Evolutionary conservation across 179 eudicot genomes (phyloP).

Genomic region (Sideroxylon spinosum): DNA sequence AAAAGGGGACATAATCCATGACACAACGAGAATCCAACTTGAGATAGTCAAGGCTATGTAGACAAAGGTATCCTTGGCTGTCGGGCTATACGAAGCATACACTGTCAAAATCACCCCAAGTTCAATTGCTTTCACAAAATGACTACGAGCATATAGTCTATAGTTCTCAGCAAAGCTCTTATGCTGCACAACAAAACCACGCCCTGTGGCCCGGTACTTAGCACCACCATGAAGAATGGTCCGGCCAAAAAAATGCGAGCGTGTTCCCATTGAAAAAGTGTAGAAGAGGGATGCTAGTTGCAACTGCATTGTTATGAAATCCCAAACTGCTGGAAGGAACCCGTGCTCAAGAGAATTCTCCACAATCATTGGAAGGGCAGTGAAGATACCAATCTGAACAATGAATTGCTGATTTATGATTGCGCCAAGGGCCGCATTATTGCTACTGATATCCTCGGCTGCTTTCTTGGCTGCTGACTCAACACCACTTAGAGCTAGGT

Average conservation of each 20-base stretch:
- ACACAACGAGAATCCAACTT: slow-evolving; percentile 82
- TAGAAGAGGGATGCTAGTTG: slow-evolving; percentile 76
- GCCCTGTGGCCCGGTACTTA: slow-evolving; percentile 89
- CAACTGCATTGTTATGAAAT: slow-evolving; percentile 78
- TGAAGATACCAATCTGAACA: slow-evolving; percentile 83
- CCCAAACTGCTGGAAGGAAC: slow-evolving; percentile 85
- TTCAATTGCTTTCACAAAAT: slow-evolving; percentile 90
- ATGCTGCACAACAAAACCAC: slow-evolving; percentile 91
- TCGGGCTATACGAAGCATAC: slow-evolving; percentile 71
- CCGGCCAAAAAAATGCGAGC: slow-evolving; percentile 78
- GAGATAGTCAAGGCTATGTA: slow-evolving; percentile 74
- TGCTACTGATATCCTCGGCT: slow-evolving; percentile 37
- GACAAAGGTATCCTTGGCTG: slow-evolving; percentile 57
- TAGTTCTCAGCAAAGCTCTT: slow-evolving; percentile 86
- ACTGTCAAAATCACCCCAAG: slow-evolving; percentile 76
- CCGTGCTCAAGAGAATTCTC: slow-evolving; percentile 95
- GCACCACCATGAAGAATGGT: slow-evolving; percentile 98
- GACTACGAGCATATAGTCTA: slow-evolving; percentile 85
- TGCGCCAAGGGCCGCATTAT: slow-evolving; percentile 67
- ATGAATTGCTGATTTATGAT: slow-evolving; percentile 83
- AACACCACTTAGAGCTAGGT: slow-evolving; percentile 87
- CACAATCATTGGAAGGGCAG: slow-evolving; percentile 91
- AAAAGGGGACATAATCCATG: slow-evolving; percentile 93
- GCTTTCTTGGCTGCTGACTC: slow-evolving; percentile 42
- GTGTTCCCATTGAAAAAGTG: slow-evolving; percentile 90